Conservation (phyloP, 768 basidiomycete genomes). For the Pulveroboletus sp. region DNA sequence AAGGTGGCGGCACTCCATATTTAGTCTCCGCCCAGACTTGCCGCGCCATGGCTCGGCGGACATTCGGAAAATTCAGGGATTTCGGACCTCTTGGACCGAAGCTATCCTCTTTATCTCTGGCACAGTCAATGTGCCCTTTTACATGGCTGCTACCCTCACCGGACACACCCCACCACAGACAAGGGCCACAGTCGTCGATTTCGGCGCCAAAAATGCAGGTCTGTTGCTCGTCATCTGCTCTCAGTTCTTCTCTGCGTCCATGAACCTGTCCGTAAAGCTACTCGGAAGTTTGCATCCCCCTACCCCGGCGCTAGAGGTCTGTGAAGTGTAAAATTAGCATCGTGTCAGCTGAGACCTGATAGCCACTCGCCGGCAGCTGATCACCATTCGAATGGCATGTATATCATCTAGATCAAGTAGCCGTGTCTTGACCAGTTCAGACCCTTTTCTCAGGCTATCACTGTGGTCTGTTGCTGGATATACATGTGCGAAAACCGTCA, state of each 20-base stretch:
- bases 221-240: conserved; percentile 55
- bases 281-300: conserved; percentile 57
- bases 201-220: conserved; percentile 46
- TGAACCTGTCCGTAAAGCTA: conserved; percentile 63
- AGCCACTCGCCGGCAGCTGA: conserved; percentile 42
- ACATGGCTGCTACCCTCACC: background rate
- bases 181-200: background rate
- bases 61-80: too few relatives aligned
- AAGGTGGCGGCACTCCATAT: too few relatives aligned
- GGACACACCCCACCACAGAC: background rate
- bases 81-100: too few relatives aligned
- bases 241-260: conserved; percentile 59
- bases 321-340: conserved; percentile 6
- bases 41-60: too few relatives aligned
- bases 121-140: too few relatives aligned
- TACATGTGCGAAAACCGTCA: conserved; percentile 50
- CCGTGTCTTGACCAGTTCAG: background rate
- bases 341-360: background rate
- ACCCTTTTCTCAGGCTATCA: conserved; percentile 46
- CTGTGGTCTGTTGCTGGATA: conserved; percentile 47
- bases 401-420: background rate
- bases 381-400: conserved; percentile 58
- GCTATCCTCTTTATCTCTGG: too few relatives aligned
- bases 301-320: conserved; percentile 55
- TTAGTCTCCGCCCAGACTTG: too few relatives aligned